These are phyloP conservation scores for Angophora floribunda DNA, from an alignment of 345 rosid genomes.

Conservation along the genomic window DNA sequence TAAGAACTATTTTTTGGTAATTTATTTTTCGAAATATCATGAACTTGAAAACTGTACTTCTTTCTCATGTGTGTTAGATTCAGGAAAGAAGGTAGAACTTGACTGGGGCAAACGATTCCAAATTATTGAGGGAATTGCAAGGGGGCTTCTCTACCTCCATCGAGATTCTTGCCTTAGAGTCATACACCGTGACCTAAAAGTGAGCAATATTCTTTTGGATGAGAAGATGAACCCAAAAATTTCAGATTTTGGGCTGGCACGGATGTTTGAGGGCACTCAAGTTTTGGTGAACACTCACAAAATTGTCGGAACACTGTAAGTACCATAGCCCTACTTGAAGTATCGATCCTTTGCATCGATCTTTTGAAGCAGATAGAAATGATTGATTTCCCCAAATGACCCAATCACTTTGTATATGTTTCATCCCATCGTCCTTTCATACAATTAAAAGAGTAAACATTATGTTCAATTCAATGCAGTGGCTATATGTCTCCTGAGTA, in stretches of 20 bases:
- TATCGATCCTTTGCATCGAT: neutral
- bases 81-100: neutral
- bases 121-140: constrained; percentile 21
- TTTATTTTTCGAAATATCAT: neutral
- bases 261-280: constrained; percentile 4
- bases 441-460: neutral
- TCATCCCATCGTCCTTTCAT: neutral
- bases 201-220: constrained; percentile 22
- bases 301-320: constrained; percentile 20
- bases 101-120: constrained; percentile 18
- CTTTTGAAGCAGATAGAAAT: neutral
- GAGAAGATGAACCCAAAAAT: constrained; percentile 19
- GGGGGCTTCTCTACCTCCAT: constrained; percentile 25
- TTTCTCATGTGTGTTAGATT: constrained; percentile 1
- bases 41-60: neutral
- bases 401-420: neutral
- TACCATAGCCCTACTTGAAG: neutral
- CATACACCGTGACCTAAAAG: constrained; percentile 26
- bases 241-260: constrained; percentile 30
- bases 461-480: neutral
- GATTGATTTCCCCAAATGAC: neutral
- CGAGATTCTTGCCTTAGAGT: constrained; percentile 19
- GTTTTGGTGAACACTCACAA: constrained; percentile 2
- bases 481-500: constrained; percentile 15
- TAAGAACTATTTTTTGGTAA: neutral